Evolutionary conservation across 2,329 filamentous ascomycete genomes (phyloP), one percentile per base, ranked within the genome.

Genomic region (Colletotrichum nymphaeae): DNA sequence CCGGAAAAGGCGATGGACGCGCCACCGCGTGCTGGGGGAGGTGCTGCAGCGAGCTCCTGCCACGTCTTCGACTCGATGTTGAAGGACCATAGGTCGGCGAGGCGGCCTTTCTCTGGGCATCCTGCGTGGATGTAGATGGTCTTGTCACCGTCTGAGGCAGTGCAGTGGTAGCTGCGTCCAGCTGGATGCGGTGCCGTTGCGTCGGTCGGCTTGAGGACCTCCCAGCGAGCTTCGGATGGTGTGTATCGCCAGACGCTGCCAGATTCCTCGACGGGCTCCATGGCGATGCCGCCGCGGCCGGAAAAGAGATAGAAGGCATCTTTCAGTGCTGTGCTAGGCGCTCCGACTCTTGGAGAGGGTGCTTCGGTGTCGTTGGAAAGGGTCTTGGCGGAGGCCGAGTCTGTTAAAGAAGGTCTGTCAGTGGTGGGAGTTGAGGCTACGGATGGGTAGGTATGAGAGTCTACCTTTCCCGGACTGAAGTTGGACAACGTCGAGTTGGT

Each of bases 81-180:
- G 78, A 93, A 93, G 0, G 84, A 82, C 91, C 91, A 93, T 2
- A 93, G 80, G 77, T 93, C 91, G 0, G 83, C 81, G 0, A 92
- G 81, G 0, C 91, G 84, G 1, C 89, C 91, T 4, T 82, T 83
- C 24, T 86, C 85, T 0, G 90, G 88, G 73, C 90, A 93, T 0
- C 91, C 91, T 1, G 90, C 89, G 76, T 93, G 91, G 14, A 93
- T 52, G 78, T 86, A 93, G 32, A 93, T 78, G 0, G 80, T 88
- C 19, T 85, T 82, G 0, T 26, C 49, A 19, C 77, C 76, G 63
- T 81, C 83, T 1, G 84, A 80, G n/a, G 85, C 77, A 35, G 82
- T 79, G 63, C 82, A 81, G 78, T 93, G 91, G 75, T 93, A 93
- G 79, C 89, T 92, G 35, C 91, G 86, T 2, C 77, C 77, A 14